These are phyloP conservation scores for Fusarium domesticum DNA, from an alignment of 2,329 filamentous ascomycete species.

Conservation along the genomic window DNA sequence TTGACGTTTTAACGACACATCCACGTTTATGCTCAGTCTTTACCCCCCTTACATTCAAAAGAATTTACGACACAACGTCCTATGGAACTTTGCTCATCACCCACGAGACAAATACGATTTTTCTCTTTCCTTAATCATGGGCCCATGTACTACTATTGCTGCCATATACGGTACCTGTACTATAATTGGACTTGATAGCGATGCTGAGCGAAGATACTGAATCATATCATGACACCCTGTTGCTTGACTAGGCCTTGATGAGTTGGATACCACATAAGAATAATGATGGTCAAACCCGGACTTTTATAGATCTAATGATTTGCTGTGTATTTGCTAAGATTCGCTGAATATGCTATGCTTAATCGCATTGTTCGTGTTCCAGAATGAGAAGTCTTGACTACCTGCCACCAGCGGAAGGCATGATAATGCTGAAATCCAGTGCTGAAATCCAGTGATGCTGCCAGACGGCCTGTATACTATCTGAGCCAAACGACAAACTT, in stretches of 20 bases:
- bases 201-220: conserved; percentile 19
- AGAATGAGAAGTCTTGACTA: too few relatives aligned
- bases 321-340: neutral
- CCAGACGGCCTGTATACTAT: neutral
- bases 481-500: neutral
- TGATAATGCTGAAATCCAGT: too few relatives aligned
- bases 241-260: conserved; percentile 14
- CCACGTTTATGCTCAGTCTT: conserved; percentile 8
- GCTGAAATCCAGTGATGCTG: too few relatives aligned
- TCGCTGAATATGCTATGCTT: neutral
- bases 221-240: conserved; percentile 27
- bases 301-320: neutral
- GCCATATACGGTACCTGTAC: conserved; percentile 16
- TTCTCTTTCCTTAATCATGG: conserved; percentile 4
- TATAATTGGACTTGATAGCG: conserved; percentile 20
- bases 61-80: neutral
- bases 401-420: too few relatives aligned
- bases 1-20: conserved; percentile 13
- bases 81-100: conserved; percentile 1
- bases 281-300: too few relatives aligned
- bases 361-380: too few relatives aligned
- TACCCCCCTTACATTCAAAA: neutral
- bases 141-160: conserved; percentile 13
- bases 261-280: conserved; percentile 2
- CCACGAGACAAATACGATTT: conserved; percentile 5